Percentiles rank a stretch among this genome's conserved stretches.
phyloP scores from a whole-genome alignment of 805 yeast species.

The Saccharomycopsis fibuligera region DNA sequence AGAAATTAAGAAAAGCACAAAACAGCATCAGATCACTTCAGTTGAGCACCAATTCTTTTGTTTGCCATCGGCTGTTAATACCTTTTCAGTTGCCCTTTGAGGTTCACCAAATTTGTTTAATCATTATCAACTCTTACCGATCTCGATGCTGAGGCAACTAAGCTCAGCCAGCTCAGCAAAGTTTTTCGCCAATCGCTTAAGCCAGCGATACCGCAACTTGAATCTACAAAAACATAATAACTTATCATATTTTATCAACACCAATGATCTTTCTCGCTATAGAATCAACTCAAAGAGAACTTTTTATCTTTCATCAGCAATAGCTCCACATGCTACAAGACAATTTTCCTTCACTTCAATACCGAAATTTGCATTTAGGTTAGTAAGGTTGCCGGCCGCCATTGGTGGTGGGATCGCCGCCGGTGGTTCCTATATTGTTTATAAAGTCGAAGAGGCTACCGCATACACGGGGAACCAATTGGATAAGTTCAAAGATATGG shows the following conservation, averaged over 20 bases:
- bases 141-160: slow-evolving; percentile 11
- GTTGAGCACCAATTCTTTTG: too few species aligned
- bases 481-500: slow-evolving; percentile 53
- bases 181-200: background rate
- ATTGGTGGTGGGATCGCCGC: slow-evolving; percentile 91
- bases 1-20: too few species aligned
- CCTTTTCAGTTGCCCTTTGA: too few species aligned
- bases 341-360: slow-evolving; percentile 31
- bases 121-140: too few species aligned
- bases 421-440: slow-evolving; percentile 87
- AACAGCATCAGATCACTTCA: too few species aligned
- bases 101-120: too few species aligned
- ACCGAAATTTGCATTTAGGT: slow-evolving; percentile 50
- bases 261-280: slow-evolving; percentile 5
- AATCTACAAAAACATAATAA: slow-evolving; percentile 6
- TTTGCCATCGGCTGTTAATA: too few species aligned
- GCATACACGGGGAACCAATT: slow-evolving; percentile 63
- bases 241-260: slow-evolving; percentile 9
- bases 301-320: slow-evolving; percentile 2
- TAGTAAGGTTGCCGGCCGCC: slow-evolving; percentile 65
- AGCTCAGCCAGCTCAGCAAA: background rate
- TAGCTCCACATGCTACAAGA: background rate
- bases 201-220: background rate
- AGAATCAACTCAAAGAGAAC: slow-evolving; percentile 6
- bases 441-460: slow-evolving; percentile 85